phyloP scores from a whole-genome alignment of 148 eudicot genomes.

The Beta vulgaris region DNA sequence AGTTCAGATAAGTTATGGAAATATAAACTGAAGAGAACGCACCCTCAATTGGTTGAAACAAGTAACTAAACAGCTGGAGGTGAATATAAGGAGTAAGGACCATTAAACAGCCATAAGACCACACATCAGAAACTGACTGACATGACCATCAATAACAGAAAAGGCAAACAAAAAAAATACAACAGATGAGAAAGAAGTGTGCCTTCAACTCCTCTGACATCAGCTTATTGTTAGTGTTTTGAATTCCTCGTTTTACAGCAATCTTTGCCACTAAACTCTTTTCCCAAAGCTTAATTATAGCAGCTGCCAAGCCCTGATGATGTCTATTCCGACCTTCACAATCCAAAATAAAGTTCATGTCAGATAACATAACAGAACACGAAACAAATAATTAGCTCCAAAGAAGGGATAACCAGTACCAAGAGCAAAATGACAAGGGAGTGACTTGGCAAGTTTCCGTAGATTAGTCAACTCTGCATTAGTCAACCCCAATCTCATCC shows the following conservation, averaged over 20 bases:
- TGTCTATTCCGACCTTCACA: slow-evolving; percentile 87
- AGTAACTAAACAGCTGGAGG: not conserved
- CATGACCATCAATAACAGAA: not conserved
- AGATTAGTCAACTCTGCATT: slow-evolving; percentile 83
- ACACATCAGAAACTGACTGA: not conserved
- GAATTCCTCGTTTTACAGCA: slow-evolving; percentile 98
- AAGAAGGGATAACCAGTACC: slow-evolving; percentile 42
- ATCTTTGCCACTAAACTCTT: slow-evolving; percentile 92
- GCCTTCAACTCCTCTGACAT: slow-evolving; percentile 96
- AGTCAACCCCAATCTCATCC: slow-evolving; percentile 73
- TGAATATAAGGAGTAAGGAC: not conserved
- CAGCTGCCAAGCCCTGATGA: slow-evolving; percentile 94
- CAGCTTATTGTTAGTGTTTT: slow-evolving; percentile 88
- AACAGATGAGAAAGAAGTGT: slow-evolving; percentile 17
- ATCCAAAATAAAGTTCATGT: slow-evolving; percentile 13
- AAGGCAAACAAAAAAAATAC: not conserved
- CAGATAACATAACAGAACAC: slow-evolving; percentile 3
- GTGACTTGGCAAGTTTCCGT: slow-evolving; percentile 80
- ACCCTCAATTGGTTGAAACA: not conserved
- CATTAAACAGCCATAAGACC: not conserved
- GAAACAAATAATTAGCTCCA: slow-evolving; percentile 14
- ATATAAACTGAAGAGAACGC: too few relatives aligned
- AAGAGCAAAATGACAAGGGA: slow-evolving; percentile 99
- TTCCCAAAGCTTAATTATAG: slow-evolving; percentile 95
- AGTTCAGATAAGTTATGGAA: too few relatives aligned